Evolutionary conservation across 305 asterid species (phyloP), one percentile per base, ranked within the genome.

Genomic region (Ilex paraguariensis): DNA sequence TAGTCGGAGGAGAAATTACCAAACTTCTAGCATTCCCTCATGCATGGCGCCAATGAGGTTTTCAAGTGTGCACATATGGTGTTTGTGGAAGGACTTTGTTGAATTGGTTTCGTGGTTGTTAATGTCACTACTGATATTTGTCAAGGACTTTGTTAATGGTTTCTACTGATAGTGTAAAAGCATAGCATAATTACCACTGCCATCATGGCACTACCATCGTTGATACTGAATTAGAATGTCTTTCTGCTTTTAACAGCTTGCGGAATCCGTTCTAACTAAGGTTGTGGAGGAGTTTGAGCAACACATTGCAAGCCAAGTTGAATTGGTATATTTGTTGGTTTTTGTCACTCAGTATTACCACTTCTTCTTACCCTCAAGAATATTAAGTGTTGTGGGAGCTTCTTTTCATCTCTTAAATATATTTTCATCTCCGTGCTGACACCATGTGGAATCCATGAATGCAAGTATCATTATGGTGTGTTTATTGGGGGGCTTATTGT

Each of bases 211-310:
- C n/a, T n/a, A n/a, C n/a, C n/a, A n/a, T n/a, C n/a, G n/a, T 52
- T 62, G 55, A 36, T 68, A 58, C 60, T 50, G 57, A 63, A 68
- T 51, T 67, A 32, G 60, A 59, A 56, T 42, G 17, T 30, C 63
- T 45, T 69, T 60, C 54, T 79, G 64, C 68, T 67, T 70, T 53
- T 60, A 72, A 50, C 86, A 94, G 99, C 93, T 94, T 66, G 81
- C 90, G 46, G 99, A 90, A 70, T 90, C 97, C 2, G 87, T 90
- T n/a, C 65, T 94, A 56, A 87, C 76, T 67, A 94, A 87, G 78
- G 95, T 88, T 57, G 85, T 90, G 66, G 86, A 86, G 79, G 95
- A 87, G 84, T 84, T 93, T 68, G 99, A 90, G 74, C 83, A 81
- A 59, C 95, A 82, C 21, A 66, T 90, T 59, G 75, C 86, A 55